These are phyloP conservation scores for Fusarium anthophilum DNA, from an alignment of 2,329 filamentous ascomycete genomes.

Conservation along the genomic window DNA sequence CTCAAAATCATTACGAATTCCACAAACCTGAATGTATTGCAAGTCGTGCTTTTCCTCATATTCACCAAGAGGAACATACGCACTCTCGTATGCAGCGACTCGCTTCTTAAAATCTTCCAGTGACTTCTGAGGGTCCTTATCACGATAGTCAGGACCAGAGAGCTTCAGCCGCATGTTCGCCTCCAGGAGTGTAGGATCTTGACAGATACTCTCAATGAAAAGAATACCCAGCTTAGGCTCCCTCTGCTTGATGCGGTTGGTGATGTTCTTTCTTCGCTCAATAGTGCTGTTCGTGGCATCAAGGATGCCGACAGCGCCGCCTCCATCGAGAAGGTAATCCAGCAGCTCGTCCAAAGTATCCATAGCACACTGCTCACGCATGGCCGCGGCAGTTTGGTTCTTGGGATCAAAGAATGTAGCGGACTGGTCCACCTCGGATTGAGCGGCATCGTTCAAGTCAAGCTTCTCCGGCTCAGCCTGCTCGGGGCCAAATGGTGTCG, in stretches of 20 bases:
- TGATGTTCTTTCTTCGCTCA: conserved; percentile 82
- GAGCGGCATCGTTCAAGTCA: conserved; percentile 47
- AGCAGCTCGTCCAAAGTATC: conserved; percentile 92
- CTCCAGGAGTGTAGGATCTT: conserved; percentile 84
- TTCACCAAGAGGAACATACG: conserved; percentile 88
- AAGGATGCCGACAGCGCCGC: conserved; percentile 91
- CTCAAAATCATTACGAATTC: not conserved
- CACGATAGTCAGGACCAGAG: conserved; percentile 93
- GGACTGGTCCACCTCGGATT: conserved; percentile 79
- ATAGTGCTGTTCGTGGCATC: conserved; percentile 98
- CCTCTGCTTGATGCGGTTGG: conserved; percentile 81
- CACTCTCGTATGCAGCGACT: conserved; percentile 91
- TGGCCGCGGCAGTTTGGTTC: conserved; percentile 81
- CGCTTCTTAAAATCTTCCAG: conserved; percentile 92
- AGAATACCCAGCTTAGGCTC: conserved; percentile 91
- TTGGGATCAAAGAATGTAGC: conserved; percentile 93
- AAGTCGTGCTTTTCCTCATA: conserved; percentile 91
- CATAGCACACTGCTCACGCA: conserved; percentile 91
- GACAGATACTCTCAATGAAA: conserved; percentile 94
- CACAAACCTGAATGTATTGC: conserved; percentile 83
- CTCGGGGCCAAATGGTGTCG: conserved; percentile 47
- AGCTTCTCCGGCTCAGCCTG: conserved; percentile 51
- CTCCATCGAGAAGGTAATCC: conserved; percentile 83
- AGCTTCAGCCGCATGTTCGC: conserved; percentile 98
- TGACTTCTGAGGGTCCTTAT: conserved; percentile 87